A percentile compares a stretch with the other conserved stretches of the same genome.
Evolutionary conservation across 2,329 filamentous ascomycete genomes (phyloP).

Genomic region (Claviceps pazoutovae): DNA sequence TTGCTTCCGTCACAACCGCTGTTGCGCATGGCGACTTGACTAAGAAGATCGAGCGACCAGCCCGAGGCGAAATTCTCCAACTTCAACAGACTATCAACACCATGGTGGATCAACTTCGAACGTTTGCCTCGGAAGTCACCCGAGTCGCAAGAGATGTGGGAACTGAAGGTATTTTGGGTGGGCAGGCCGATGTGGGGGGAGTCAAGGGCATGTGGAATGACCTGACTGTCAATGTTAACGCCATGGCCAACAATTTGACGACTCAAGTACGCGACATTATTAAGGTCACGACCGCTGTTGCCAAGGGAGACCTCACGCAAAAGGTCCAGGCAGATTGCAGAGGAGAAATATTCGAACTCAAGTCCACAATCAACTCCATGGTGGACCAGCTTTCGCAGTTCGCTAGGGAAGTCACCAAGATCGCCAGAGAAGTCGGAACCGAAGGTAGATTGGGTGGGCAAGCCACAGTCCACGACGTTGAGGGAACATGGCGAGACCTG

Average conservation of each 20-base stretch:
- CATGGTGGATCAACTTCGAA: slow-evolving; percentile 76
- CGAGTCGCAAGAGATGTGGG: slow-evolving; percentile 73
- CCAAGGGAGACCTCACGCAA: slow-evolving; percentile 82
- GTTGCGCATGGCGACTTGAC: slow-evolving; percentile 73
- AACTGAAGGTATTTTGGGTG: slow-evolving; percentile 69
- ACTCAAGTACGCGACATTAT: slow-evolving; percentile 93
- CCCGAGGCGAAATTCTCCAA: slow-evolving; percentile 69
- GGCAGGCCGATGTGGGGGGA: slow-evolving; percentile 69
- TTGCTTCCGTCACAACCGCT: slow-evolving; percentile 70
- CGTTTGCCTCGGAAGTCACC: slow-evolving; percentile 73
- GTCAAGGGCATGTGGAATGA: slow-evolving; percentile 86
- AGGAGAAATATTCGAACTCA: slow-evolving; percentile 86
- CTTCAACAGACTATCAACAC: slow-evolving; percentile 79
- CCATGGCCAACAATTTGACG: slow-evolving; percentile 77
- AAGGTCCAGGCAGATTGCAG: slow-evolving; percentile 89
- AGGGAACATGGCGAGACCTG: slow-evolving; percentile 92
- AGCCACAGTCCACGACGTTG: slow-evolving; percentile 88
- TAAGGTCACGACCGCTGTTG: slow-evolving; percentile 58
- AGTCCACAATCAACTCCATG: slow-evolving; percentile 98
- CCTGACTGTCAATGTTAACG: slow-evolving; percentile 72
- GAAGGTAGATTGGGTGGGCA: slow-evolving; percentile 90
- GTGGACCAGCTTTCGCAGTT: slow-evolving; percentile 96
- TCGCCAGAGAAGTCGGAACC: slow-evolving; percentile 91
- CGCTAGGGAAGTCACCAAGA: slow-evolving; percentile 89
- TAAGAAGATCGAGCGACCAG: slow-evolving; percentile 71